phyloP scores from a whole-genome alignment of 2,329 filamentous ascomycete species.

The Monosporascus sp. region DNA sequence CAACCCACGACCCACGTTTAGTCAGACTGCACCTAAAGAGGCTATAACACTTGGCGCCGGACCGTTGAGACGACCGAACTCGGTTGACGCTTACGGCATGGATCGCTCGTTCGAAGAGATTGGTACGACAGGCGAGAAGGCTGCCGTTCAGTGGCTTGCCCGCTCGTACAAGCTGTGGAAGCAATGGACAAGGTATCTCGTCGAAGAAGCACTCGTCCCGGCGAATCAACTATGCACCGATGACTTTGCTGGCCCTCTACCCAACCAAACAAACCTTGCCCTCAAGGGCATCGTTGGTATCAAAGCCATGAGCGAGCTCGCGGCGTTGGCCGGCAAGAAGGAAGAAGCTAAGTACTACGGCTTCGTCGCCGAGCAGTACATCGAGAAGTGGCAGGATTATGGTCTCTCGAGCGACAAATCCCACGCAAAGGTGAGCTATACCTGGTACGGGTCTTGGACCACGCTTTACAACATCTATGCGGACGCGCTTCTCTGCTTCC shows the following conservation, averaged over 20 bases:
- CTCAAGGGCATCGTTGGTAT: constrained; percentile 75
- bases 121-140: constrained; percentile 37
- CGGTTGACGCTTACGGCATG: constrained; percentile 37
- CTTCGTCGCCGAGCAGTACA: constrained; percentile 60
- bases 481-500: constrained; percentile 74
- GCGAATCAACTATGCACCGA: constrained; percentile 71
- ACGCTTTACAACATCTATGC: constrained; percentile 76
- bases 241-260: constrained; percentile 71
- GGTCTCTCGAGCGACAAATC: constrained; percentile 65
- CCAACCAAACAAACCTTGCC: constrained; percentile 69
- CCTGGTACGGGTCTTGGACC: constrained; percentile 79
- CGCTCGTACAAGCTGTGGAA: constrained; percentile 65
- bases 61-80: constrained; percentile 8
- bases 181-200: constrained; percentile 70
- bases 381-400: constrained; percentile 65
- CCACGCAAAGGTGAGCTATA: constrained; percentile 72
- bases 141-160: constrained; percentile 34
- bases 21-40: constrained; percentile 36
- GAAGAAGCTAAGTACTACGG: constrained; percentile 56
- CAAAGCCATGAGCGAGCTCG: constrained; percentile 68
- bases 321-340: constrained; percentile 51
- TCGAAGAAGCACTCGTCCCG: constrained; percentile 64
- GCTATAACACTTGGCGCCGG: constrained; percentile 9
- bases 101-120: constrained; percentile 55
- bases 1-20: constrained; percentile 50